Evolutionary conservation across 2,329 filamentous ascomycete species (phyloP).

Genomic region (Pseudogymnoascus sp.): DNA sequence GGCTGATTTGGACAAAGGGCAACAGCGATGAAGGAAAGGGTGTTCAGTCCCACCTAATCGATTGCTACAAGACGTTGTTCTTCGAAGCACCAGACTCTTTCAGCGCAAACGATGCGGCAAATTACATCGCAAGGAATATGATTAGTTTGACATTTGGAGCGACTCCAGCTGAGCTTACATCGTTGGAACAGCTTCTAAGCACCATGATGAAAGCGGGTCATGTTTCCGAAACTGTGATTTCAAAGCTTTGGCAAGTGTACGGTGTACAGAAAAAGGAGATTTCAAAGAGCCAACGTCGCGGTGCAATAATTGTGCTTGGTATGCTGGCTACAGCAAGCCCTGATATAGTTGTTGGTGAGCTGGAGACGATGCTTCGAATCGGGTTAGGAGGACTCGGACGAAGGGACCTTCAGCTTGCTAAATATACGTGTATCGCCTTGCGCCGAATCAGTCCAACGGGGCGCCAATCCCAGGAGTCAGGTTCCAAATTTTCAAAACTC

Average conservation of each 20-base stretch:
- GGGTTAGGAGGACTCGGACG: slow-evolving; percentile 75
- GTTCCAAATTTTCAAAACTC: slow-evolving; percentile 63
- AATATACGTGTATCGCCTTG: slow-evolving; percentile 91
- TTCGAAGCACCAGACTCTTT: slow-evolving; percentile 91
- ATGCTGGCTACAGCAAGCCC: slow-evolving; percentile 93
- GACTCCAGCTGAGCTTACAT: slow-evolving; percentile 89
- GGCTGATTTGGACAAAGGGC: slow-evolving; percentile 97
- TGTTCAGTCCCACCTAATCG: slow-evolving; percentile 91
- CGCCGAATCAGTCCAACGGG: slow-evolving; percentile 81
- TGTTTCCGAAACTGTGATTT: slow-evolving; percentile 75
- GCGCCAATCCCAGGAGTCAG: slow-evolving; percentile 67
- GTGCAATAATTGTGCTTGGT: slow-evolving; percentile 90
- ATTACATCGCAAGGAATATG: slow-evolving; percentile 96
- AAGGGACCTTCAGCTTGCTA: slow-evolving; percentile 77
- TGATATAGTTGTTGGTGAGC: slow-evolving; percentile 87
- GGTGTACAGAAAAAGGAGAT: slow-evolving; percentile 90
- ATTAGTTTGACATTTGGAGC: slow-evolving; percentile 96
- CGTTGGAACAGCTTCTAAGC: slow-evolving; percentile 83
- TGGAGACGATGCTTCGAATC: slow-evolving; percentile 87
- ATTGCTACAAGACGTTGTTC: slow-evolving; percentile 92
- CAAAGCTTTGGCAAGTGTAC: slow-evolving; percentile 96
- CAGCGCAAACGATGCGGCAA: slow-evolving; percentile 79
- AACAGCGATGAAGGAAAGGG: slow-evolving; percentile 99
- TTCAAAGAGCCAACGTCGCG: slow-evolving; percentile 79
- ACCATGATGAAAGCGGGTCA: slow-evolving; percentile 96